These are phyloP conservation scores for Corniculantispora saksenae DNA, from an alignment of 2,329 filamentous ascomycete species.

Conservation along the genomic window DNA sequence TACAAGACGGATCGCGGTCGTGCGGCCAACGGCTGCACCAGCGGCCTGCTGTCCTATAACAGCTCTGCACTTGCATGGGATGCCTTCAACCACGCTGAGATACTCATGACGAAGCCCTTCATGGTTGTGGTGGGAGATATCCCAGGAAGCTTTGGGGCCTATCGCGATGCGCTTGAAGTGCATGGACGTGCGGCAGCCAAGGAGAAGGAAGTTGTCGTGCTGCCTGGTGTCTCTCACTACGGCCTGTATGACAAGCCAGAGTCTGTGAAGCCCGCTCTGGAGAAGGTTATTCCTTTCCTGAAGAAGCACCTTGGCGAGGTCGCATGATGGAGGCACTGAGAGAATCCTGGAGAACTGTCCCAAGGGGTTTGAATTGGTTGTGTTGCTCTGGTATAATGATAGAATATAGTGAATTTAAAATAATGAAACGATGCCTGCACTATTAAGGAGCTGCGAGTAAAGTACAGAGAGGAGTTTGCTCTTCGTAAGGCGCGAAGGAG, in stretches of 20 bases:
- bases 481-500: too few relatives aligned
- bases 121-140: constrained; percentile 19
- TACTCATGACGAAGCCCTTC: constrained; percentile 18
- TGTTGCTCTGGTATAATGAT: too few relatives aligned
- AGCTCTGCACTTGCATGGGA: constrained; percentile 18
- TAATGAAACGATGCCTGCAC: too few relatives aligned
- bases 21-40: constrained; percentile 4
- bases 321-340: neutral
- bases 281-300: constrained; percentile 13
- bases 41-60: constrained; percentile 11
- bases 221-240: constrained; percentile 18
- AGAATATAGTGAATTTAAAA: too few relatives aligned
- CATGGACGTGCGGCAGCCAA: constrained; percentile 16
- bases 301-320: constrained; percentile 29
- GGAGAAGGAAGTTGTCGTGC: constrained; percentile 18
- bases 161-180: constrained; percentile 10
- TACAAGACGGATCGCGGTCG: constrained; percentile 17
- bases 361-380: too few relatives aligned
- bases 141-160: constrained; percentile 15
- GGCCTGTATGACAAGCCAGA: constrained; percentile 20
- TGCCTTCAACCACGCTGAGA: constrained; percentile 16
- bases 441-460: too few relatives aligned
- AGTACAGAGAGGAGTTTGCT: too few relatives aligned
- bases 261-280: constrained; percentile 18
- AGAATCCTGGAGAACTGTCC: neutral